Evolutionary conservation across 345 rosid species (phyloP), one percentile per base, ranked within the genome.

Genomic region (Brassica nigra): DNA sequence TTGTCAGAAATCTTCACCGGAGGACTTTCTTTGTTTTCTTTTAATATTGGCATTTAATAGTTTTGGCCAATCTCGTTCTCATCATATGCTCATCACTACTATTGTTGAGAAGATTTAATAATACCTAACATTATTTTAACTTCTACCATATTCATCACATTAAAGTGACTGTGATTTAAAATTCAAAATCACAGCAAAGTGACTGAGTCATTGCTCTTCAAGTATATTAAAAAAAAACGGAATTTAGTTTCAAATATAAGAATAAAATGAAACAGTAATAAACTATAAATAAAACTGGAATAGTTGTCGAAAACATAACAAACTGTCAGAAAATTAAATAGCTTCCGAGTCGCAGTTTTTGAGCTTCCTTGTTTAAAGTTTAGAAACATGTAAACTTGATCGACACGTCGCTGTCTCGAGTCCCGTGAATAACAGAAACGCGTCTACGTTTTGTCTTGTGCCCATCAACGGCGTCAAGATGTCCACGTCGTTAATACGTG

Each of bases 381-480:
- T 1, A 1, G 34, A 44, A 74, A 74, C 69, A 58, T 42, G 72
- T 78, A 33, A 55, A 47, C 67, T 62, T 49, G 34, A 69, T 31
- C 8, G 73, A 76, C 73, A 80, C 77, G 80, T 80, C 68, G 42
- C 44, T 57, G 28, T 80, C 80, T 75, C 57, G 83, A 70, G 80
- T 58, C 73, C 42, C 80, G 80, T 76, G 83, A 49, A 74, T 57
- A 57, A 33, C 44, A 65, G 73, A 80, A 65, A 12, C 80, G 76
- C 83, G 76, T 75, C 23, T 70, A 16, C 72, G 29, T 55, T 79
- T 65, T 70, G 79, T 75, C 79, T 63, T 39, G 23, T 37, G 28
- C 15, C 76, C 54, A 29, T 75, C 83, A 63, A 76, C 76, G 76
- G 80, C 29, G 8, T 64, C 8, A 2, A 62, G 65, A 49, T 37